phyloP scores from a whole-genome alignment of 352 stramenopile genomes.

The Phytophthora europaea region DNA sequence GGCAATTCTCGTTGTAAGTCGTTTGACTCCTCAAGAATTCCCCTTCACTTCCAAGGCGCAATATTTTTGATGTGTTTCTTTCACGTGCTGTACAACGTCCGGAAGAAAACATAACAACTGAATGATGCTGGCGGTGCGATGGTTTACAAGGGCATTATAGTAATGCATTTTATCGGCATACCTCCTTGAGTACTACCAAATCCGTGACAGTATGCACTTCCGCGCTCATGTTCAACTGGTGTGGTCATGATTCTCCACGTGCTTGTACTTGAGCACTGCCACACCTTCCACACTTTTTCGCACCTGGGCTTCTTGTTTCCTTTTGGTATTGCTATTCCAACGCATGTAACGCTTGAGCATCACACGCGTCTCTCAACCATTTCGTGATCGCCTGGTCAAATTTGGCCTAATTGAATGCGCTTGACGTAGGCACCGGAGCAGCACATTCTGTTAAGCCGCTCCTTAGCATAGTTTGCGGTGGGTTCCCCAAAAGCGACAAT shows the following conservation, averaged over 20 bases:
- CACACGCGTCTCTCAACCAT: background rate
- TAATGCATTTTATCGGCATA: background rate
- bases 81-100: background rate
- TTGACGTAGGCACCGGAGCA: background rate
- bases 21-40: background rate
- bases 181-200: too few relatives aligned
- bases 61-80: slow-evolving; percentile 1
- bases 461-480: too few relatives aligned
- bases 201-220: too few relatives aligned
- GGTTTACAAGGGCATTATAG: slow-evolving; percentile 4
- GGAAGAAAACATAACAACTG: background rate
- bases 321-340: background rate
- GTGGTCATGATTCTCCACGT: background rate
- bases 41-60: background rate
- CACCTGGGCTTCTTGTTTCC: too few relatives aligned
- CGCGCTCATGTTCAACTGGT: background rate
- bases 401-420: background rate
- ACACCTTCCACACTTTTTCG: slow-evolving; percentile 6
- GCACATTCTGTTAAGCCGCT: background rate
- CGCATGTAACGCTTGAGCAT: background rate
- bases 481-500: too few relatives aligned
- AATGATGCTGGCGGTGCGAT: background rate
- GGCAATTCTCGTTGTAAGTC: background rate
- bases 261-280: background rate
- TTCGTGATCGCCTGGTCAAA: background rate